These are phyloP conservation scores for Coniosporium tulheliwenetii DNA, from an alignment of 2,329 filamentous ascomycete genomes.

Conservation along the genomic window DNA sequence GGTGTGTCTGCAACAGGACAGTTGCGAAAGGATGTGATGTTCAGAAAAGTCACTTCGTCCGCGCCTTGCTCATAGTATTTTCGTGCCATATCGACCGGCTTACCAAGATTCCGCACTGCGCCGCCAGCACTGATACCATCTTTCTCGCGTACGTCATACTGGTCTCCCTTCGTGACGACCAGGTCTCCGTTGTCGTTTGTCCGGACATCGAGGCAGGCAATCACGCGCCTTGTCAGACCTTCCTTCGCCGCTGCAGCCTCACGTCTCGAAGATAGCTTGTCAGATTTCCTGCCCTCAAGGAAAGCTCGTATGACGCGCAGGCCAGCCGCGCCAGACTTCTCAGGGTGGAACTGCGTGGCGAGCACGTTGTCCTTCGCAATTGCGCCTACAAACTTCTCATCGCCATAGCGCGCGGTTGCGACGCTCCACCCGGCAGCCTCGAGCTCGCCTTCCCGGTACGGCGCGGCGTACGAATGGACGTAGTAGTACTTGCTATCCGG, in stretches of 20 bases:
- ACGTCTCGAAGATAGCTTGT: slow-evolving; percentile 30
- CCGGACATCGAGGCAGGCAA: slow-evolving; percentile 90
- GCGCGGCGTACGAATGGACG: slow-evolving; percentile 83
- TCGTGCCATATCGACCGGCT: slow-evolving; percentile 87
- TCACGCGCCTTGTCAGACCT: slow-evolving; percentile 80
- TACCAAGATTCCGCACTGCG: slow-evolving; percentile 80
- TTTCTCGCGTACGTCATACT: slow-evolving; percentile 96
- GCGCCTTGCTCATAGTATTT: slow-evolving; percentile 93
- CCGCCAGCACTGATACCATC: slow-evolving; percentile 37
- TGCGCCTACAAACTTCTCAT: slow-evolving; percentile 82
- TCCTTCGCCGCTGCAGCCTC: slow-evolving; percentile 27
- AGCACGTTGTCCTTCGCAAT: slow-evolving; percentile 74
- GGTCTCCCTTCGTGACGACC: slow-evolving; percentile 95
- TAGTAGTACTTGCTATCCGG: slow-evolving; percentile 95
- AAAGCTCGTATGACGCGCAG: slow-evolving; percentile 75
- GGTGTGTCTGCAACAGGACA: slow-evolving; percentile 82
- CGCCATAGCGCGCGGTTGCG: slow-evolving; percentile 77
- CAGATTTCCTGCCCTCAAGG: slow-evolving; percentile 51
- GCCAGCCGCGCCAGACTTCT: slow-evolving; percentile 88
- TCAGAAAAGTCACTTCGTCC: slow-evolving; percentile 93
- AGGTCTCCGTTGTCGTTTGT: slow-evolving; percentile 89
- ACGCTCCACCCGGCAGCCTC: slow-evolving; percentile 79
- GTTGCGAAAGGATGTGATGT: slow-evolving; percentile 96
- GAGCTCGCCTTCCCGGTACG: slow-evolving; percentile 56
- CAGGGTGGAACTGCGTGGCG: slow-evolving; percentile 92